Evolutionary conservation across 2,329 filamentous ascomycete genomes (phyloP).

Genomic region (Cercospora sp.): DNA sequence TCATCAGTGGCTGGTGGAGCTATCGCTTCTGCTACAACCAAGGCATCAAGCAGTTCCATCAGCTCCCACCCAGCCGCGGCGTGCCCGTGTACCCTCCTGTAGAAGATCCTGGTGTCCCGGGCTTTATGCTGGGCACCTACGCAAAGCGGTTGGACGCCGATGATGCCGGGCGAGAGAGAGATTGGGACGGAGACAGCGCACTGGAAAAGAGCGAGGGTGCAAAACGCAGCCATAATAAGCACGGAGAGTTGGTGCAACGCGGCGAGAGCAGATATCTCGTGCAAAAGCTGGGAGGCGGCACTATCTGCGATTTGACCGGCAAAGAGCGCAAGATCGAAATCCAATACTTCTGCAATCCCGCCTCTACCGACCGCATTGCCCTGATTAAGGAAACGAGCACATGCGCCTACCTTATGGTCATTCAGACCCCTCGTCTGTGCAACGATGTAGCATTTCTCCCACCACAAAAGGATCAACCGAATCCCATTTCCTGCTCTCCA

Average conservation of each 20-base stretch:
- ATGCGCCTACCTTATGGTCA: slow-evolving; percentile 89
- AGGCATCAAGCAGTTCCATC: slow-evolving; percentile 88
- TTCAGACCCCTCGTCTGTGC: slow-evolving; percentile 86
- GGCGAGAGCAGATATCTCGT: slow-evolving; percentile 84
- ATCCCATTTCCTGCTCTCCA: slow-evolving; percentile 73
- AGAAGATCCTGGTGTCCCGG: slow-evolving; percentile 72
- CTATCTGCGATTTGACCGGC: slow-evolving; percentile 81
- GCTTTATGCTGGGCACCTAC: slow-evolving; percentile 73
- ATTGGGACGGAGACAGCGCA: slow-evolving; percentile 31
- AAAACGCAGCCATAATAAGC: slow-evolving; percentile 41
- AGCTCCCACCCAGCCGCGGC: slow-evolving; percentile 68
- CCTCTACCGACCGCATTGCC: slow-evolving; percentile 72
- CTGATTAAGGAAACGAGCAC: slow-evolving; percentile 93
- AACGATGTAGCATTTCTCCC: slow-evolving; percentile 83
- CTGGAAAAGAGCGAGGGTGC: slow-evolving; percentile 35
- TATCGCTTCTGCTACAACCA: slow-evolving; percentile 92
- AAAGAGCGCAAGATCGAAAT: slow-evolving; percentile 81
- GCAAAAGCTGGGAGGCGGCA: slow-evolving; percentile 76
- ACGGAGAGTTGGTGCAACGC: slow-evolving; percentile 65
- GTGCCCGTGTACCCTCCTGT: slow-evolving; percentile 69
- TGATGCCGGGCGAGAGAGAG: slow-evolving; percentile 31
- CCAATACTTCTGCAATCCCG: slow-evolving; percentile 76
- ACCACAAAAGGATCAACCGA: slow-evolving; percentile 72
- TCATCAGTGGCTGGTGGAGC: slow-evolving; percentile 88
- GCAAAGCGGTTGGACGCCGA: slow-evolving; percentile 32